Base-by-base conservation (phyloP, 2,329 filamentous ascomycete species). In the Alternaria incomplexa region DNA sequence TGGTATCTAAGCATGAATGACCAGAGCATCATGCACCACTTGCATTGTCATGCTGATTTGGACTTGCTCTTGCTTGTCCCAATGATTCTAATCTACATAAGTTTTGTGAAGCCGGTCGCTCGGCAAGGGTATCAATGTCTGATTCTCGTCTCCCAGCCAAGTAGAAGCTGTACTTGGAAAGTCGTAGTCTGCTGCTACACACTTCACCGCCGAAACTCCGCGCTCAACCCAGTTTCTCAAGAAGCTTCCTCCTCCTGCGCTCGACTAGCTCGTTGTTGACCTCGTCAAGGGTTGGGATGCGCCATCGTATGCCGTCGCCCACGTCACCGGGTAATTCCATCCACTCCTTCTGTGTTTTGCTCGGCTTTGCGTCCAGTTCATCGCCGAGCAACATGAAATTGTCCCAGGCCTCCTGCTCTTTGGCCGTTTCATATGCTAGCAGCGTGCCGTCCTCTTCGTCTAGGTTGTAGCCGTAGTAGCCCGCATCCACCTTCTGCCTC, bases 231-330 rank as follows among this genome's bases (percentile, higher is more conserved):
- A 96, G 85, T 82, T 96, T 95, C 73, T 97, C 93, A 70, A 99
- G 82, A 65, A 99, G 82, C 79, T 90, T 93, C 80, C 90, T 87
- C 78, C 93, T 89, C 81, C 94, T 88, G 81, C 95, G 86, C 69
- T 97, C 93, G 58, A 99, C 87, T 71, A 99, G 83, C 81, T 98
- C 96, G 76, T 94, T 89, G 81, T 97, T 93, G n/a, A 98, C 95
- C 78, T 98, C 93, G 20, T 97, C 93, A 60, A 93, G 81, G 6
- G 91, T 94, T 9, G 96, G 96, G 73, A 98, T 80, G 66, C 88
- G 88, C 95, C 95, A 97, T 50, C 85, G 87, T 40, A 89, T 84
- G 0, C 95, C 95, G 78, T 97, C 93, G 1, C 93, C 94, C 4
- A 85, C 84, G 81, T 97, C 93, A 1, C 95, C 96, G 0, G 96